A percentile compares a stretch with the other conserved stretches of the same genome.
Evolutionary conservation across 805 yeast species (phyloP).

Genomic region (Saccharomycopsis javanensis): DNA sequence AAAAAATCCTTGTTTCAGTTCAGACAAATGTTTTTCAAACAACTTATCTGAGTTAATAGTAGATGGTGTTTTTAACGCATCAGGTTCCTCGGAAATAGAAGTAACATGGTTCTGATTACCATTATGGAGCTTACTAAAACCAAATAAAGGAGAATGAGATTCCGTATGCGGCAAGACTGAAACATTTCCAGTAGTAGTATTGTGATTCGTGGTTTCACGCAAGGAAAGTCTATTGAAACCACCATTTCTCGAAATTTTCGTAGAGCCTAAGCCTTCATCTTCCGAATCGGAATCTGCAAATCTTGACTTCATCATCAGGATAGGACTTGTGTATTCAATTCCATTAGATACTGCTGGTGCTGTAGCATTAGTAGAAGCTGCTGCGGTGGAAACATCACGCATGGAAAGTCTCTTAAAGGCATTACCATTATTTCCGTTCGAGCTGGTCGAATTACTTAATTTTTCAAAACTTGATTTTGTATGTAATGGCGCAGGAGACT

Average conservation of each 20-base stretch:
- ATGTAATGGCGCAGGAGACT: constrained; percentile 2
- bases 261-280: constrained; percentile 4
- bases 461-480: constrained; percentile 19
- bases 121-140: constrained; percentile 7
- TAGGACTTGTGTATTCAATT: constrained; percentile 3
- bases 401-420: constrained; percentile 17
- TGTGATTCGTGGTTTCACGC: neutral
- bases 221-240: constrained; percentile 7
- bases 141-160: constrained; percentile 5
- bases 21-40: constrained; percentile 18
- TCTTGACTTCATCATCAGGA: constrained; percentile 14
- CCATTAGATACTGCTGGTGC: neutral
- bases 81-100: constrained; percentile 9
- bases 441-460: neutral
- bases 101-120: neutral
- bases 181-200: neutral
- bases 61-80: constrained; percentile 14
- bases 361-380: neutral
- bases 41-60: constrained; percentile 19
- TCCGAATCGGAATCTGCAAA: constrained; percentile 19
- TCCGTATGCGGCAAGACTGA: neutral
- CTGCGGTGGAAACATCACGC: constrained; percentile 12
- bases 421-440: constrained; percentile 7
- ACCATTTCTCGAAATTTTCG: neutral
- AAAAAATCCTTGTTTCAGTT: constrained; percentile 15